Conservation (phyloP, 257 asterid genomes). For the Asclepias syriaca region DNA sequence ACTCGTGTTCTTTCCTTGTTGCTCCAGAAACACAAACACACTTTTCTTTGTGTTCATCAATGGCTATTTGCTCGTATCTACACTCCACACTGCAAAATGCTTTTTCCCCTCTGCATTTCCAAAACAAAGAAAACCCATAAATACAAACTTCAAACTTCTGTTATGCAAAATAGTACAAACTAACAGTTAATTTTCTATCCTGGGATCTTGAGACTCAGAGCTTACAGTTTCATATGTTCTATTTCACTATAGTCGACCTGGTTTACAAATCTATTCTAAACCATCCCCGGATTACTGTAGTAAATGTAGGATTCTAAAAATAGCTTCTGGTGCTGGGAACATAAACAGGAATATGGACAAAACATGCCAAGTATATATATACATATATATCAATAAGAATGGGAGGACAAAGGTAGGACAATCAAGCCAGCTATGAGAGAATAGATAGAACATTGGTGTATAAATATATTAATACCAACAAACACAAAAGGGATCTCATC, state of each 20-base stretch:
- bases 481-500: too few relatives aligned
- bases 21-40: conserved; percentile 38
- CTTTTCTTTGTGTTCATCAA: conserved; percentile 61
- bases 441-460: conserved; percentile 4
- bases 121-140: not conserved
- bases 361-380: not conserved
- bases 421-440: conserved; percentile 5
- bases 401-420: not conserved
- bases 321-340: not conserved
- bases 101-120: conserved; percentile 68
- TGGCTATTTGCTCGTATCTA: conserved; percentile 51
- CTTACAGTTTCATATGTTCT: too few relatives aligned
- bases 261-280: too few relatives aligned
- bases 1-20: conserved; percentile 34
- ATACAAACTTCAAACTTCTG: not conserved
- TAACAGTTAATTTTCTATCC: too few relatives aligned
- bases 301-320: too few relatives aligned
- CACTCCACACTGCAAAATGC: conserved; percentile 86
- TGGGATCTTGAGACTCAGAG: too few relatives aligned
- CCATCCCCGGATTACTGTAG: too few relatives aligned
- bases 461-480: not conserved
- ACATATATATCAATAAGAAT: not conserved
- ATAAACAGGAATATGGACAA: conserved; percentile 1
- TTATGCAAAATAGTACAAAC: not conserved
- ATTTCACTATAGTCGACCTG: too few relatives aligned